phyloP scores from a whole-genome alignment of 1,284 basidiomycete genomes.

The Austropuccinia psidii region DNA sequence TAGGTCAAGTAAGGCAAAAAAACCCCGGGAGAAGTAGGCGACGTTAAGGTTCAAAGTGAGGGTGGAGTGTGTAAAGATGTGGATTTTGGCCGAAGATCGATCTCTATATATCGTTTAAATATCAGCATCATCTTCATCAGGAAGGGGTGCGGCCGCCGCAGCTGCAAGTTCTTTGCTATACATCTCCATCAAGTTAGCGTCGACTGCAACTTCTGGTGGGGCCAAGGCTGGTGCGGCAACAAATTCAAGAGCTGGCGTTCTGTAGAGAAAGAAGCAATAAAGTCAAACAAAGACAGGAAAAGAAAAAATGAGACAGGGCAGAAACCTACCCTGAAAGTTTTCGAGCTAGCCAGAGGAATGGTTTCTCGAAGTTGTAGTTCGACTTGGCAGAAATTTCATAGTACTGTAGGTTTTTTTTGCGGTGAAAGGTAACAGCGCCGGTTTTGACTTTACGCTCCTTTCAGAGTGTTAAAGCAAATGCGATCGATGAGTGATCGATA shows the following conservation, averaged over 20 bases:
- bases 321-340: slow-evolving; percentile 72
- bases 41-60: no score
- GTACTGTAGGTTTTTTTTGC: slow-evolving; percentile 99
- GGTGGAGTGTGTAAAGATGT: no score
- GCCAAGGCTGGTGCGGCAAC: slow-evolving; percentile 93
- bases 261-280: neutral
- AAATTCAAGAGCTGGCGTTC: slow-evolving; percentile 79
- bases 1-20: no score
- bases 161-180: slow-evolving; percentile 71
- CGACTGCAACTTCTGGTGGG: slow-evolving; percentile 85
- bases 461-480: neutral
- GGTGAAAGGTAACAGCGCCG: slow-evolving; percentile 95
- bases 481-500: neutral
- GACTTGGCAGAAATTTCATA: slow-evolving; percentile 99
- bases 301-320: neutral
- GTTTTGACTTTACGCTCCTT: slow-evolving; percentile 99
- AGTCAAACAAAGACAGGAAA: neutral
- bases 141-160: slow-evolving; percentile 53
- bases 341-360: slow-evolving; percentile 98
- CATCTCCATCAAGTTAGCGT: slow-evolving; percentile 68
- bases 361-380: slow-evolving; percentile 99
- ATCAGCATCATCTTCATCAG: slow-evolving; percentile 52
- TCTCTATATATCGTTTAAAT: no score
- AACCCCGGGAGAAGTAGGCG: no score
- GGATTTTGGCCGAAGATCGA: no score